phyloP scores from a whole-genome alignment of 345 rosid species.

The Orychophragmus violaceus region DNA sequence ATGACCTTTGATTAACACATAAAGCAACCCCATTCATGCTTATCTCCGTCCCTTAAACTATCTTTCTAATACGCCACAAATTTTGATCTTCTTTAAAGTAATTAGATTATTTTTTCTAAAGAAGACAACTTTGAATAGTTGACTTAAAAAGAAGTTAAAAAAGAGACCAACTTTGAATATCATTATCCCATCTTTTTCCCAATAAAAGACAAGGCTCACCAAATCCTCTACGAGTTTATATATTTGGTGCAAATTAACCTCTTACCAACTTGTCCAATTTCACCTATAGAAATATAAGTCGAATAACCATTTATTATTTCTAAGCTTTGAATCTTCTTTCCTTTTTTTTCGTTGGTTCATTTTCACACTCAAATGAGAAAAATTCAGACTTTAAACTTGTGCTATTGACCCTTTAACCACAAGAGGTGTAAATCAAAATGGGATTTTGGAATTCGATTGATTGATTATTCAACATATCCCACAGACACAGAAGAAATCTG shows the following conservation, averaged over 20 bases:
- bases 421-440: neutral
- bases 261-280: neutral
- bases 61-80: neutral
- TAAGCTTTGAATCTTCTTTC: slow-evolving; percentile 11
- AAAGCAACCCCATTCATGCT: slow-evolving; percentile 8
- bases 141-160: neutral
- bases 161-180: slow-evolving; percentile 22
- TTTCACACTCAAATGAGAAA: neutral
- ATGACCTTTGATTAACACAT: slow-evolving; percentile 18
- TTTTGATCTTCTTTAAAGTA: neutral
- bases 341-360: neutral
- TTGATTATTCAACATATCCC: slow-evolving; percentile 2
- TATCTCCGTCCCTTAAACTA: neutral
- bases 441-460: neutral
- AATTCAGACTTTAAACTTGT: neutral
- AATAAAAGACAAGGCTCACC: slow-evolving; percentile 17
- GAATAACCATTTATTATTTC: neutral
- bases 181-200: slow-evolving; percentile 13
- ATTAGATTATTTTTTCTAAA: slow-evolving; percentile 1
- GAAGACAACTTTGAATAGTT: slow-evolving; percentile 10
- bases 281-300: too few relatives aligned
- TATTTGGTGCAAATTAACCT: neutral
- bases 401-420: neutral
- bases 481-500: slow-evolving; percentile 2
- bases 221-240: slow-evolving; percentile 9